Conservation (phyloP, 2,329 filamentous ascomycete genomes). For the Colletotrichum cuscutae region DNA sequence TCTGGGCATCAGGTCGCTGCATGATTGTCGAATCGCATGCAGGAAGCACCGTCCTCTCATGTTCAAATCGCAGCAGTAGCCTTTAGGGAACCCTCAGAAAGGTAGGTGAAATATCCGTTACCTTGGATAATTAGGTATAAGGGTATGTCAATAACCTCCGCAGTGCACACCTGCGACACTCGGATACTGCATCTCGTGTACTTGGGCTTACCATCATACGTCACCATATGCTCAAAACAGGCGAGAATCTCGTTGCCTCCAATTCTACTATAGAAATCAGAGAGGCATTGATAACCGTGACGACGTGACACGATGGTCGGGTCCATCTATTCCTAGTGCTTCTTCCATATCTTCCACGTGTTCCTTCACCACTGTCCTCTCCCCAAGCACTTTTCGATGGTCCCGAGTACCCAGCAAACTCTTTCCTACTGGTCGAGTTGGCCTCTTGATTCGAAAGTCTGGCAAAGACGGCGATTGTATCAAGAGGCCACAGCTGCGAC, state of each 20-base stretch:
- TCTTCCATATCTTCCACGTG: slow-evolving; percentile 13
- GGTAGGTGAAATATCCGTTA: too few relatives aligned
- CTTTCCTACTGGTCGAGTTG: slow-evolving; percentile 4
- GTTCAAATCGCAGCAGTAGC: neutral
- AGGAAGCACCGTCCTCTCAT: neutral
- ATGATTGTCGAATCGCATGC: neutral
- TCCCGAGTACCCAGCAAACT: slow-evolving; percentile 10
- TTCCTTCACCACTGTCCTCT: neutral
- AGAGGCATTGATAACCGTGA: slow-evolving; percentile 15
- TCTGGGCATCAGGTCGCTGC: too few relatives aligned
- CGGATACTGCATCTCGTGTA: neutral
- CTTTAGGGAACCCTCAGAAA: neutral
- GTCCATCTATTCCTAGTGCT: slow-evolving; percentile 30
- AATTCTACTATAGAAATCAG: slow-evolving; percentile 29
- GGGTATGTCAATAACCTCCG: neutral
- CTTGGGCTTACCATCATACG: neutral
- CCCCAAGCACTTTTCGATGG: slow-evolving; percentile 22
- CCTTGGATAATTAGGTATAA: too few relatives aligned
- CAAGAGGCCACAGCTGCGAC: neutral
- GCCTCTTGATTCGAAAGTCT: slow-evolving; percentile 4
- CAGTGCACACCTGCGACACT: neutral
- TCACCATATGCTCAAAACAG: neutral
- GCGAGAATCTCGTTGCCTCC: slow-evolving; percentile 23
- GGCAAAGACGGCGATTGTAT: slow-evolving; percentile 6
- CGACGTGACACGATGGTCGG: slow-evolving; percentile 10